These are phyloP conservation scores for Diplodia mutila DNA, from an alignment of 2,329 filamentous ascomycete species.

Conservation along the genomic window DNA sequence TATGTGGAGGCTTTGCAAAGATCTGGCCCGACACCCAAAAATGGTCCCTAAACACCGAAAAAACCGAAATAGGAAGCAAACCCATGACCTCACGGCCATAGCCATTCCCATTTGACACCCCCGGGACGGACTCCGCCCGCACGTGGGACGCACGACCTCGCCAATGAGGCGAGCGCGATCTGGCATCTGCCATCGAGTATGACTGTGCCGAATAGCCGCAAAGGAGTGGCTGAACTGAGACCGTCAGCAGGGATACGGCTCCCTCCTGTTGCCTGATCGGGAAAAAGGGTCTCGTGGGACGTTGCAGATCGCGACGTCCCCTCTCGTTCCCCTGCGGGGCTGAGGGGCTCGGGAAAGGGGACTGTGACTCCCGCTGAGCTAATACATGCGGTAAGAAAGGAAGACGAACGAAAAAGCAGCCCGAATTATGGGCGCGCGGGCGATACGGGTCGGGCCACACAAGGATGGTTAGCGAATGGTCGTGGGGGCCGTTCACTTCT, in stretches of 20 bases:
- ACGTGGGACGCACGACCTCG: not conserved
- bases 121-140: not conserved
- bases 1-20: not conserved
- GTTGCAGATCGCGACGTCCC: not conserved
- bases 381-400: not conserved
- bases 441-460: not conserved
- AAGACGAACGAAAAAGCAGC: not conserved
- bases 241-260: not conserved
- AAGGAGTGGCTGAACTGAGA: slow-evolving; percentile 4
- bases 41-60: not conserved
- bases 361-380: not conserved
- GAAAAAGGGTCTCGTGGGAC: slow-evolving; percentile 3
- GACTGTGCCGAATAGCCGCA: not conserved
- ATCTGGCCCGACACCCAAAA: not conserved
- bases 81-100: not conserved
- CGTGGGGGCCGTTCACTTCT: not conserved
- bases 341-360: not conserved
- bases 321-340: not conserved
- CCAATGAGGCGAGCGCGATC: not conserved
- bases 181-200: no score
- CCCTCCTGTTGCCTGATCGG: not conserved
- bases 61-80: not conserved
- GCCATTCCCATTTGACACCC: no score
- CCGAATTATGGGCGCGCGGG: not conserved
- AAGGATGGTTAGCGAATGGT: not conserved